These are phyloP conservation scores for Botrytis hyacinthi DNA, from an alignment of 2,329 filamentous ascomycete genomes.

Conservation along the genomic window DNA sequence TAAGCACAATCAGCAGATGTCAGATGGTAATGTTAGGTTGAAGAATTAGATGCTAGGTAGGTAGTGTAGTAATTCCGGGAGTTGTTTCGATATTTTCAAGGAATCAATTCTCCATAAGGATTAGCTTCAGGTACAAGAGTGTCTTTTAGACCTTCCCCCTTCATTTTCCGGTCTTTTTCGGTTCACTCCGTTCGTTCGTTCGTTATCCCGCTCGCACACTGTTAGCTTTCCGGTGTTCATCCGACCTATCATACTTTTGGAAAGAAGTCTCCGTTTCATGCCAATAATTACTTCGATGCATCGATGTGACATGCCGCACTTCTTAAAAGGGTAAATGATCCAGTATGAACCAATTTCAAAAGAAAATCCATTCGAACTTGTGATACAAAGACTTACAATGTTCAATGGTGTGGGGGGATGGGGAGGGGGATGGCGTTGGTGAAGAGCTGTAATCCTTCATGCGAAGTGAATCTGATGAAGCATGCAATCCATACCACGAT, in stretches of 20 bases:
- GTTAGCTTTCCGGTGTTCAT: slow-evolving; percentile 7
- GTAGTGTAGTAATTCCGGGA: slow-evolving; percentile 12
- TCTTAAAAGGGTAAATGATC: background rate
- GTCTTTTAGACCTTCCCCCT: background rate
- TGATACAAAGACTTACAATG: background rate
- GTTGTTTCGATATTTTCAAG: background rate
- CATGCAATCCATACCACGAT: slow-evolving; percentile 22
- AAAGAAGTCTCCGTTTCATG: slow-evolving; percentile 1
- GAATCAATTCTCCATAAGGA: slow-evolving; percentile 5
- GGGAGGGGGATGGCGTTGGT: background rate
- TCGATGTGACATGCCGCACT: slow-evolving; percentile 1
- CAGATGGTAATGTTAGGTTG: slow-evolving; percentile 1
- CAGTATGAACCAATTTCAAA: background rate
- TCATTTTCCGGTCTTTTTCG: slow-evolving; percentile 11
- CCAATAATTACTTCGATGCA: slow-evolving; percentile 7
- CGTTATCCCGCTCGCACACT: background rate
- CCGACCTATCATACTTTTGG: slow-evolving; percentile 17
- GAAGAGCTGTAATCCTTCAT: background rate
- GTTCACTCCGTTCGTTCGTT: slow-evolving; percentile 2
- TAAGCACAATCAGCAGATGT: background rate
- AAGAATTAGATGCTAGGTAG: background rate
- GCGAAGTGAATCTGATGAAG: slow-evolving; percentile 18
- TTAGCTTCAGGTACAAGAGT: slow-evolving; percentile 19
- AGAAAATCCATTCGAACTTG: background rate
- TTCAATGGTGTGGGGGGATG: background rate